Percentiles rank a stretch among this genome's conserved stretches.
Conservation (phyloP, 768 basidiomycete genomes). For the Phaeotremella fagi region DNA sequence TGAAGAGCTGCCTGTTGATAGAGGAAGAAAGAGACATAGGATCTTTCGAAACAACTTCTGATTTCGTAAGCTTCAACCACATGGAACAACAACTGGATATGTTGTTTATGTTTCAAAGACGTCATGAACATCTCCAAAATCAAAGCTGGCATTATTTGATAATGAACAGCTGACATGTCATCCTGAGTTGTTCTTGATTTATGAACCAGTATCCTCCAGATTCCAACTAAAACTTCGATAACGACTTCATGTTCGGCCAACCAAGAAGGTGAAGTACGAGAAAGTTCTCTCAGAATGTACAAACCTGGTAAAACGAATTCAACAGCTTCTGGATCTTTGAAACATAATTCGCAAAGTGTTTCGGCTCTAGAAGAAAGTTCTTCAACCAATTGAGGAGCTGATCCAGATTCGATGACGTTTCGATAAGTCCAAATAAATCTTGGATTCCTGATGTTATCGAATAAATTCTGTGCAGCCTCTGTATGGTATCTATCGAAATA, state of each 20-base stretch:
- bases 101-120: constrained; percentile 58
- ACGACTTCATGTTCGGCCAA: constrained; percentile 62
- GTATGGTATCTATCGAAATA: constrained; percentile 85
- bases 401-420: constrained; percentile 70
- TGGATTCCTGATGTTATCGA: constrained; percentile 69
- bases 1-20: constrained; percentile 77
- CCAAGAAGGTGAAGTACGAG: constrained; percentile 65
- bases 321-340: constrained; percentile 46
- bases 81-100: constrained; percentile 84
- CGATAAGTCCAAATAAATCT: constrained; percentile 76
- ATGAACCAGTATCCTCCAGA: constrained; percentile 59
- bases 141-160: constrained; percentile 53
- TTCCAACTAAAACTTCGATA: constrained; percentile 63
- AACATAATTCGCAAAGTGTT: constrained; percentile 47
- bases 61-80: constrained; percentile 74
- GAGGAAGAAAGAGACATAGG: constrained; percentile 74
- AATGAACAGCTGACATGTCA: constrained; percentile 36
- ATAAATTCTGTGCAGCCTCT: constrained; percentile 79
- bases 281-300: constrained; percentile 70
- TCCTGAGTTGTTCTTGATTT: constrained; percentile 30
- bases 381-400: constrained; percentile 61
- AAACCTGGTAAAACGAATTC: constrained; percentile 67
- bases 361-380: constrained; percentile 46
- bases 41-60: constrained; percentile 73
- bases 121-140: constrained; percentile 72